Percentiles rank a stretch among this genome's conserved stretches.
These are phyloP conservation scores for Medakamo hakoo DNA, from an alignment of 139 green algal species.

Conservation along the genomic window DNA sequence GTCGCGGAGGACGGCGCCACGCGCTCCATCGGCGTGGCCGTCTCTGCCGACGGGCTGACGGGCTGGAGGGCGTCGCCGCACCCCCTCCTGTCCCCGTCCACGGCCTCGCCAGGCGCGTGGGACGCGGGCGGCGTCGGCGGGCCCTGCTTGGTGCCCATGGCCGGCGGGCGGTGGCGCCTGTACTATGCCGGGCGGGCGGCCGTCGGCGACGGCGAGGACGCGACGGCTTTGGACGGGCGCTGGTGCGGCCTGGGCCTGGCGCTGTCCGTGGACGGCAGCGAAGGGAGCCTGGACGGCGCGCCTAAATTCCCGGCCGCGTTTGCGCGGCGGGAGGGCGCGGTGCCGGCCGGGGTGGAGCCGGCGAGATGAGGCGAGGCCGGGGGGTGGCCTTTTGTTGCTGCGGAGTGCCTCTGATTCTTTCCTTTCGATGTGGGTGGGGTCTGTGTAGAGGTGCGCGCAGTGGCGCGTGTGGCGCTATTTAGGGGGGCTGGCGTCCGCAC, in stretches of 20 bases:
- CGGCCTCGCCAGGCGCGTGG: slow-evolving; percentile 33
- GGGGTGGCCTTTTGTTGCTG: background rate
- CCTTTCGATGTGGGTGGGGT: too few species aligned
- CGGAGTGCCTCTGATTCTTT: too few species aligned
- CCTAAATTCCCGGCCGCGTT: slow-evolving; percentile 1
- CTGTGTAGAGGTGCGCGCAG: too few species aligned
- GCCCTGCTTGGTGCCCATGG: slow-evolving; percentile 70
- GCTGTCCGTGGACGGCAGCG: slow-evolving; percentile 21
- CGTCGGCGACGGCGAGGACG: too few species aligned
- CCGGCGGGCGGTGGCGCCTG: slow-evolving; percentile 44
- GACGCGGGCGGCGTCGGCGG: slow-evolving; percentile 57
- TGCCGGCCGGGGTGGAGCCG: background rate
- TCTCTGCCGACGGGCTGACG: slow-evolving; percentile 40
- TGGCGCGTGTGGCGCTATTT: too few species aligned
- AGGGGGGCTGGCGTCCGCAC: too few species aligned
- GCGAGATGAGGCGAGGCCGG: background rate
- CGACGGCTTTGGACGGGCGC: background rate
- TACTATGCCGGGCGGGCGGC: slow-evolving; percentile 54
- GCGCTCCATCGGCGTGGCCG: slow-evolving; percentile 59
- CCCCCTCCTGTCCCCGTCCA: slow-evolving; percentile 10
- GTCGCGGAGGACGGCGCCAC: slow-evolving; percentile 35
- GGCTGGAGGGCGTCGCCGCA: slow-evolving; percentile 35
- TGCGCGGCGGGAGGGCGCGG: background rate
- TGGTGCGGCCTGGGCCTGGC: slow-evolving; percentile 42
- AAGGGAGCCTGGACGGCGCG: too few species aligned